phyloP scores from a whole-genome alignment of 192 early-diverging fungal species.

The Phycomyces blakesleeanus region DNA sequence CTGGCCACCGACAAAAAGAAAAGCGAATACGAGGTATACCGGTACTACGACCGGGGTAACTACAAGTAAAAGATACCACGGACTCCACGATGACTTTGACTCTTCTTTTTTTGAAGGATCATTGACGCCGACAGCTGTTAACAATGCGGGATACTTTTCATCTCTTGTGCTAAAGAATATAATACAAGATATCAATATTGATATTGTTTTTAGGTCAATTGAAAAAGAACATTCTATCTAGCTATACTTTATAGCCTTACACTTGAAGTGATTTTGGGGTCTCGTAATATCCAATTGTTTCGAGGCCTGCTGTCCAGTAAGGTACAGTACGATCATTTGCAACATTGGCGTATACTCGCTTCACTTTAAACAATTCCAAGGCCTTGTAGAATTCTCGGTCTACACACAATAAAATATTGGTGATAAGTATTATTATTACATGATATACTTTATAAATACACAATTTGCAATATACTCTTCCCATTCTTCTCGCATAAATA shows the following conservation, averaged over 20 bases:
- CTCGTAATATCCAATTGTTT: slow-evolving; percentile 42
- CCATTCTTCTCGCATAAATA: neutral
- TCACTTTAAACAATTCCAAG: slow-evolving; percentile 40
- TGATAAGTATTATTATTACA: neutral
- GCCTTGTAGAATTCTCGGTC: slow-evolving; percentile 29
- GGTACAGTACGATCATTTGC: slow-evolving; percentile 53
- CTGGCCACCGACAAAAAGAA: slow-evolving; percentile 33
- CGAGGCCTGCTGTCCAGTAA: slow-evolving; percentile 56
- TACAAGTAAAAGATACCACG: neutral
- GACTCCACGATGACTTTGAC: neutral
- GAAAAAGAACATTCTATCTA: no score
- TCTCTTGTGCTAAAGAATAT: slow-evolving; percentile 29
- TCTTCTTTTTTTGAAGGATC: neutral
- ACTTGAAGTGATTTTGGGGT: slow-evolving; percentile 10
- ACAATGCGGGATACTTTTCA: slow-evolving; percentile 28
- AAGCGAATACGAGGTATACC: slow-evolving; percentile 35
- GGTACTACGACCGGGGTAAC: slow-evolving; percentile 29
- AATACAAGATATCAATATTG: no score
- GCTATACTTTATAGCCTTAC: neutral
- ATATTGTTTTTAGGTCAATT: no score
- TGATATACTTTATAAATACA: no score
- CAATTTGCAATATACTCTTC: neutral
- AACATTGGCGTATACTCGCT: slow-evolving; percentile 46
- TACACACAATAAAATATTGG: neutral
- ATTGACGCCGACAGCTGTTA: slow-evolving; percentile 34